Base-by-base conservation (phyloP, 371 early-diverging fungal species). In the Ordospora colligata region DNA sequence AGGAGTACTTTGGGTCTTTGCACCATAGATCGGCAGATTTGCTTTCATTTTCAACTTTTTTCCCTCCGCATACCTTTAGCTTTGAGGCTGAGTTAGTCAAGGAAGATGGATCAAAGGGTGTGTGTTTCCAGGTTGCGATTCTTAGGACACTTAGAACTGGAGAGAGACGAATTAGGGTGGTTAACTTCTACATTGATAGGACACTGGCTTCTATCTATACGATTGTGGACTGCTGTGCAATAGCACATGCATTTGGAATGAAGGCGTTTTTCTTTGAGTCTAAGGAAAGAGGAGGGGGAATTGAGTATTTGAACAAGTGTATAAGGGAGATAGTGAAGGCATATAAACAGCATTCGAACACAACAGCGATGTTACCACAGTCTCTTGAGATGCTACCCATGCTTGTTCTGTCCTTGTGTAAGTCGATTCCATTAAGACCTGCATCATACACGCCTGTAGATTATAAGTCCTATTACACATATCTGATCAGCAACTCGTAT, bases 51-150 rank as follows among this genome's bases (percentile, higher is more conserved):
- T 92, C 96, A 52, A 93, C 91, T 69, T 96, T 93, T 6, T 90
- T 89, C 73, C 92, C 96, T 51, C 89, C 92, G 80, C 93, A 96
- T 84, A 87, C 89, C 22, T 94, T 95, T 79, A 90, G 89, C 2
- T 89, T 96, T 25, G 94, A 96, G 75, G 81, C 93, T 46, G 86
- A 87, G 52, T 88, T 93, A 68, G 91, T 92, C 37, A 93, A 94
- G 62, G 89, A 88, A 45, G 80, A 95, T 50, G 88, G 88, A 44
- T 85, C 87, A 5, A 87, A 89, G 0, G 88, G 89, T 6, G 90
- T 91, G 8, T 93, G 91, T 82, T 90, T 97, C 88, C 99, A 98
- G 84, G 90, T 94, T 1, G 96, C 97, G 1, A 82, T 97, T 43
- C 85, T 97, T 47, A 91, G 94, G 76, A 95, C 94, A 4, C 77